phyloP scores from a whole-genome alignment of 208 protist species.

The Wallacemonas rigidus region DNA sequence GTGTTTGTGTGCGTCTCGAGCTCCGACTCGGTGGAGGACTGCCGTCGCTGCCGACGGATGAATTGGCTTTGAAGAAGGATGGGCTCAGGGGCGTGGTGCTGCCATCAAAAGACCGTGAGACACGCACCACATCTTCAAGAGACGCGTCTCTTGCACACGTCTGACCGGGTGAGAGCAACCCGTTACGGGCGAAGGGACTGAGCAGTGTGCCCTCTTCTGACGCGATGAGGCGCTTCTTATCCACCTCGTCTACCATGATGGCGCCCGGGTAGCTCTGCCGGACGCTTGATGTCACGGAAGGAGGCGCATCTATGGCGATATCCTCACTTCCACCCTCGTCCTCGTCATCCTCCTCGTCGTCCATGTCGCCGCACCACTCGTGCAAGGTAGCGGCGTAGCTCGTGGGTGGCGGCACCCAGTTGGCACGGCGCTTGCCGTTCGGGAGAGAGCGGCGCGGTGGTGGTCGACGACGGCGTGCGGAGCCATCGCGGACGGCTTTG shows the following conservation, averaged over 20 bases:
- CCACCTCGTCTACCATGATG: slow-evolving; percentile 36
- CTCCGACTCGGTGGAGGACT: slow-evolving; percentile 7
- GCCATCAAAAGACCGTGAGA: slow-evolving; percentile 5
- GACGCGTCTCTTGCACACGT: not conserved
- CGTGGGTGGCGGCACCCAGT: slow-evolving; percentile 36
- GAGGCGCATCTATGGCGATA: not conserved
- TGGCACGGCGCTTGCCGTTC: slow-evolving; percentile 22
- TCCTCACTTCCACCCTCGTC: not conserved
- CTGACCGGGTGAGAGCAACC: not conserved
- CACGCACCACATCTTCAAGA: slow-evolving; percentile 3
- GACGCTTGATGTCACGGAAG: not conserved
- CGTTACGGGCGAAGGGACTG: not conserved
- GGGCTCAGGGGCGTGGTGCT: not conserved
- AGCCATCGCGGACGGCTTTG: not conserved
- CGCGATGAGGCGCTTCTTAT: slow-evolving; percentile 26
- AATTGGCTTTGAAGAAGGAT: slow-evolving; percentile 5
- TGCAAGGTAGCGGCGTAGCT: slow-evolving; percentile 26
- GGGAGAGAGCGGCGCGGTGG: slow-evolving; percentile 20
- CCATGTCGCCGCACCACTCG: slow-evolving; percentile 3
- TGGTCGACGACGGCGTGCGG: not conserved
- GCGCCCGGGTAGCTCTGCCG: not conserved
- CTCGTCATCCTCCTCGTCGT: slow-evolving; percentile 22
- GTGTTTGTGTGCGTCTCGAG: not conserved
- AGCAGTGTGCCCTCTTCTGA: not conserved
- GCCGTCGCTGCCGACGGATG: not conserved